phyloP scores from a whole-genome alignment of 805 yeast species.

The Maudiozyma pseudohumilis region DNA sequence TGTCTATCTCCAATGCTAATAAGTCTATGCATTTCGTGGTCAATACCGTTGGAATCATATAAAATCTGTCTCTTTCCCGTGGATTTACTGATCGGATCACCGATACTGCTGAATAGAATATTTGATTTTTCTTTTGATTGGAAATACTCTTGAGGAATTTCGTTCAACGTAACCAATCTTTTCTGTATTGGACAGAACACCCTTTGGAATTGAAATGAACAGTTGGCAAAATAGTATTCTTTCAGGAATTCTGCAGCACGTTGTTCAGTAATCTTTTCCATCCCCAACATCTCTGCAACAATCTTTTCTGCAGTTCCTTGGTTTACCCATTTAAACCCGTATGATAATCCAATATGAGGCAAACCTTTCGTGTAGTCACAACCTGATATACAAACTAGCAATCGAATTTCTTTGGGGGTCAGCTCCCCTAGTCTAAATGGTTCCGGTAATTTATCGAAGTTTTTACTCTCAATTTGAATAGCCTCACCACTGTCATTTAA shows the following conservation, averaged over 20 bases:
- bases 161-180: conserved; percentile 44
- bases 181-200: conserved; percentile 58
- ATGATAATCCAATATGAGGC: conserved; percentile 64
- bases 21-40: conserved; percentile 1
- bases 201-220: conserved; percentile 74
- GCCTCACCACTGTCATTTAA: conserved; percentile 58
- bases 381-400: conserved; percentile 78
- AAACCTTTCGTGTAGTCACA: conserved; percentile 91
- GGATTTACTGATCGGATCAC: conserved; percentile 1
- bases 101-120: conserved; percentile 1
- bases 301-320: conserved; percentile 7
- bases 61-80: neutral
- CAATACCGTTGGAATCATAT: neutral
- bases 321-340: conserved; percentile 50
- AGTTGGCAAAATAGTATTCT: conserved; percentile 54
- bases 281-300: conserved; percentile 27
- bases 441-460: conserved; percentile 37
- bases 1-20: conserved; percentile 4
- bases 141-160: conserved; percentile 31
- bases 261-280: conserved; percentile 37
- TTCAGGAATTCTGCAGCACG: conserved; percentile 12
- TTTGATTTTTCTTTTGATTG: neutral
- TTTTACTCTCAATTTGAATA: conserved; percentile 49
- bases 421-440: conserved; percentile 40
- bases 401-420: conserved; percentile 42